Evolutionary conservation across 768 basidiomycete species (phyloP).

Genomic region (Rhodotorula graminis): DNA sequence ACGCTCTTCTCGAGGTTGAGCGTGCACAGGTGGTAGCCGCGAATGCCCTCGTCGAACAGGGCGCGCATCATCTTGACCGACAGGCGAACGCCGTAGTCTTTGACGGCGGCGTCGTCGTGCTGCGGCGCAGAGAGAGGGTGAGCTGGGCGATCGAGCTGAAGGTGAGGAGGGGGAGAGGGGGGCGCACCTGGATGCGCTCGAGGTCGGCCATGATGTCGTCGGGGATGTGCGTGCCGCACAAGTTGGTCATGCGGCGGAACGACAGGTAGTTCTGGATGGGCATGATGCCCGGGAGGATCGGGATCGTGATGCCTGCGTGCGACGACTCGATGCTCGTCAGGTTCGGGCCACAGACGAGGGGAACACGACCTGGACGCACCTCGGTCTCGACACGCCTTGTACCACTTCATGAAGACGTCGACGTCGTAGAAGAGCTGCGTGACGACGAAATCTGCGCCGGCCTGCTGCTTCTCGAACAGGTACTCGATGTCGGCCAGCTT

Average conservation of each 20-base stretch:
- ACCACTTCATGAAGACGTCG: conserved; percentile 78
- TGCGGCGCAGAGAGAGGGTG: conserved; percentile 44
- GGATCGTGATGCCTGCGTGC: conserved; percentile 70
- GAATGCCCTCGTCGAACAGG: conserved; percentile 60
- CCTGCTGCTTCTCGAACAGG: conserved; percentile 82
- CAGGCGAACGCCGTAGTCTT: conserved; percentile 84
- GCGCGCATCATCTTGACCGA: conserved; percentile 73
- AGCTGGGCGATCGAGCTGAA: neutral
- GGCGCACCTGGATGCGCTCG: conserved; percentile 66
- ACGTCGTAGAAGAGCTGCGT: conserved; percentile 97
- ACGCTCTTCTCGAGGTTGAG: conserved; percentile 96
- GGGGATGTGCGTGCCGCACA: conserved; percentile 78
- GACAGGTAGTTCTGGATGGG: conserved; percentile 95
- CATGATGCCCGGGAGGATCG: conserved; percentile 94
- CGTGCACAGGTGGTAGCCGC: conserved; percentile 89
- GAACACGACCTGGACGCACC: conserved; percentile 53
- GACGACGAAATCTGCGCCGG: conserved; percentile 90
- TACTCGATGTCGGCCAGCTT: conserved; percentile 52
- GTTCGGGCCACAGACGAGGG: neutral
- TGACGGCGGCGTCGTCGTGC: conserved; percentile 90
- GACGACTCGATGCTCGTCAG: neutral
- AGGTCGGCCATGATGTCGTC: conserved; percentile 61
- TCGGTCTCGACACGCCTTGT: conserved; percentile 62
- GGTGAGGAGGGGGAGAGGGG: neutral
- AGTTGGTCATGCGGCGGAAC: conserved; percentile 81